These are phyloP conservation scores for Trichosporon inkin DNA, from an alignment of 1,284 basidiomycete genomes.

Conservation along the genomic window DNA sequence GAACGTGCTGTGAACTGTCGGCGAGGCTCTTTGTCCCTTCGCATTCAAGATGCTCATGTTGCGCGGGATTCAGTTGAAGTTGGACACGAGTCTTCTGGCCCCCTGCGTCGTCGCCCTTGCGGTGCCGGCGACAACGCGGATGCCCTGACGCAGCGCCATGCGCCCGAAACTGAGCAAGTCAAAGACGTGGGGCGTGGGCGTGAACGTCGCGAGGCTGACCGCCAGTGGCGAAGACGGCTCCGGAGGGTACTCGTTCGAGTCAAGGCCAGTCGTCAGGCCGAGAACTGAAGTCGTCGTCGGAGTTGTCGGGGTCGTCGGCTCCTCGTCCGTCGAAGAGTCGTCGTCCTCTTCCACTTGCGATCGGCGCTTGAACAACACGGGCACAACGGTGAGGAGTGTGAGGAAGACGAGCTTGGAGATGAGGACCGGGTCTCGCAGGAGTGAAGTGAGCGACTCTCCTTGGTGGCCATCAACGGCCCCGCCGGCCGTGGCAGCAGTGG, in stretches of 20 bases:
- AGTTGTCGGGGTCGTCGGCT: slow-evolving; percentile 13
- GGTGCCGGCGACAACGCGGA: slow-evolving; percentile 22
- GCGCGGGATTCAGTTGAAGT: not conserved
- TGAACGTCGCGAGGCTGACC: slow-evolving; percentile 37
- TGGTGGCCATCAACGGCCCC: slow-evolving; percentile 12
- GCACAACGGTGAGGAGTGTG: slow-evolving; percentile 46
- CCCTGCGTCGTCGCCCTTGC: slow-evolving; percentile 11
- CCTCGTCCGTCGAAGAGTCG: slow-evolving; percentile 14
- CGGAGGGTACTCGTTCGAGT: slow-evolving; percentile 13
- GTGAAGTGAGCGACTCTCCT: slow-evolving; percentile 46
- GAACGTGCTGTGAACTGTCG: too few relatives aligned
- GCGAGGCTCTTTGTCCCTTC: too few relatives aligned
- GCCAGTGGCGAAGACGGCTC: slow-evolving; percentile 36
- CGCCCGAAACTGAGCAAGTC: slow-evolving; percentile 45
- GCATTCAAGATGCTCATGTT: too few relatives aligned
- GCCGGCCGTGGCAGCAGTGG: slow-evolving; percentile 17
- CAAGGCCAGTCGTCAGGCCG: slow-evolving; percentile 10
- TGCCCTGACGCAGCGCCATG: slow-evolving; percentile 32
- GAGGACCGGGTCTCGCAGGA: slow-evolving; percentile 49
- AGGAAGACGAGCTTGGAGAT: slow-evolving; percentile 50
- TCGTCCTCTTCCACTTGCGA: slow-evolving; percentile 7
- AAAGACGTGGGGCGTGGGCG: slow-evolving; percentile 42
- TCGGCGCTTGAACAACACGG: slow-evolving; percentile 48
- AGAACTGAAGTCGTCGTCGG: slow-evolving; percentile 14
- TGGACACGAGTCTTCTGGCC: not conserved